These are phyloP conservation scores for Gossypium trilobum DNA, from an alignment of 441 rosid species.

Conservation along the genomic window DNA sequence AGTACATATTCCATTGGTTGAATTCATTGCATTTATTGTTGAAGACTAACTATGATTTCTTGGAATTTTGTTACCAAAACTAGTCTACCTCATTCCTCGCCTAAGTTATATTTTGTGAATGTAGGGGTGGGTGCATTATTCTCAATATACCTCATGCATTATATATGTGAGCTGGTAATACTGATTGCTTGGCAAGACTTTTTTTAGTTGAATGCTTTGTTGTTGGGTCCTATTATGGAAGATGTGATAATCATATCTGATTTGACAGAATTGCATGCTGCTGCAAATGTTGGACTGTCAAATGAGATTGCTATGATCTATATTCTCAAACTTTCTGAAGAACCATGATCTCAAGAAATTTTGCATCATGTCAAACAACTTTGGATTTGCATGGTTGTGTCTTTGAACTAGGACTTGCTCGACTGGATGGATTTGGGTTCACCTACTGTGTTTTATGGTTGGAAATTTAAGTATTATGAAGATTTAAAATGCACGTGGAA, in stretches of 20 bases:
- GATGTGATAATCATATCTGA: neutral
- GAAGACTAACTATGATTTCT: neutral
- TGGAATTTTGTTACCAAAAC: neutral
- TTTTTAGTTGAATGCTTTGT: neutral
- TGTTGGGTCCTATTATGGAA: neutral
- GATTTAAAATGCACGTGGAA: neutral
- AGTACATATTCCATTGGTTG: neutral
- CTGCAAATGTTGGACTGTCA: neutral
- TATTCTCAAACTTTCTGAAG: neutral
- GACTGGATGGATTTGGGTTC: neutral
- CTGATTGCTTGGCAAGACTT: neutral
- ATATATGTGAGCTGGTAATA: neutral
- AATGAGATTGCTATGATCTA: neutral
- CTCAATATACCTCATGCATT: neutral
- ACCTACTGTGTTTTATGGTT: neutral
- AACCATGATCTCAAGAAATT: neutral
- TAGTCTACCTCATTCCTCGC: neutral
- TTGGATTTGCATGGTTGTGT: neutral
- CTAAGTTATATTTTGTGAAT: neutral
- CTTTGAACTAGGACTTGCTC: neutral
- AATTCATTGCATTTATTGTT: neutral
- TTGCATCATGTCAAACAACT: neutral
- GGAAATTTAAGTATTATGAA: neutral
- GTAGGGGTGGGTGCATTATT: neutral
- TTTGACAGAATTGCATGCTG: neutral